Conservation (phyloP, 768 basidiomycete species). For the Russula compacta region DNA sequence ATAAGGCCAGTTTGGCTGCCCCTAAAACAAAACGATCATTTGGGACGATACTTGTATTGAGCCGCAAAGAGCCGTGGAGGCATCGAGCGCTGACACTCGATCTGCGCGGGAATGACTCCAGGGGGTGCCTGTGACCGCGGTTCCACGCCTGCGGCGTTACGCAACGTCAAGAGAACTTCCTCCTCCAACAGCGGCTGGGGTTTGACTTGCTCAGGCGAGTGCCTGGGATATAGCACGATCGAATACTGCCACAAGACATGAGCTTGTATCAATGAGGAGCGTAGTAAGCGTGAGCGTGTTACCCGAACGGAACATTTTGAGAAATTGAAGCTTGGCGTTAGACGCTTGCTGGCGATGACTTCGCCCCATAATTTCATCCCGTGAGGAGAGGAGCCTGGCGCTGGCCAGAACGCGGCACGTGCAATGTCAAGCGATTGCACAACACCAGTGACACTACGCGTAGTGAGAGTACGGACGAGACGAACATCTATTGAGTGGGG, state of each 20-base stretch:
- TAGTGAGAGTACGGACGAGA: constrained; percentile 8
- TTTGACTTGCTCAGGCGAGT: not conserved
- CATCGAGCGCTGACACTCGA: not conserved
- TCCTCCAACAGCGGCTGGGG: constrained; percentile 11
- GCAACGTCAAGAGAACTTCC: constrained; percentile 20
- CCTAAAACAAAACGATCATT: too few relatives aligned
- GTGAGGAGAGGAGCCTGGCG: not conserved
- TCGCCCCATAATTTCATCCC: constrained; percentile 9
- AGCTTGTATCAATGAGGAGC: not conserved
- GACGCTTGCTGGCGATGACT: not conserved
- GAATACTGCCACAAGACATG: constrained; percentile 5
- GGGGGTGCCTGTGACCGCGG: constrained; percentile 2
- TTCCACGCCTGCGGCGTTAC: constrained; percentile 17
- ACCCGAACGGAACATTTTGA: constrained; percentile 10
- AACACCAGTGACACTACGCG: not conserved
- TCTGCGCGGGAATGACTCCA: not conserved
- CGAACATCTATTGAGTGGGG: constrained; percentile 5
- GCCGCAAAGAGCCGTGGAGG: not conserved
- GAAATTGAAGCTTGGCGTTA: constrained; percentile 12
- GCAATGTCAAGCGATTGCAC: not conserved
- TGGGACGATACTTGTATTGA: too few relatives aligned
- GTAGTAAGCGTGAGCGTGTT: not conserved
- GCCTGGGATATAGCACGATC: constrained; percentile 2
- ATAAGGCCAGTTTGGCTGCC: too few relatives aligned
- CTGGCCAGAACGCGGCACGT: constrained; percentile 12